A percentile compares a stretch with the other conserved stretches of the same genome.
Evolutionary conservation across 306 rosid genomes (phyloP).

Genomic region (Medicago ruthenica): DNA sequence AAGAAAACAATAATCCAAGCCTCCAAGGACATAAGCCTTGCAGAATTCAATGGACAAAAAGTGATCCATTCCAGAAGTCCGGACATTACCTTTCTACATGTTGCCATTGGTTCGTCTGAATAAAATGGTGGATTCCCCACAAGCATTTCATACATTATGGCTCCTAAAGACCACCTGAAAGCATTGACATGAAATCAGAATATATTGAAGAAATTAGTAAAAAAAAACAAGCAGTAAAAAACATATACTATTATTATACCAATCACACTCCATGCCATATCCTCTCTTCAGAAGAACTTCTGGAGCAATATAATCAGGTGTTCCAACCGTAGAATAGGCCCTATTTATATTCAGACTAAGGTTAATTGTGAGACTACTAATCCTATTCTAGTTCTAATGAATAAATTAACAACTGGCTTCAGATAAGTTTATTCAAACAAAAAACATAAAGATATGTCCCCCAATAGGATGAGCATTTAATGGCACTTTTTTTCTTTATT

Average conservation of each 20-base stretch:
- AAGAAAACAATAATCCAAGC: too few relatives aligned
- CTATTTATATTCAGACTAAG: too few relatives aligned
- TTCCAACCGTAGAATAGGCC: too few relatives aligned
- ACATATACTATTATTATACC: constrained; percentile 54
- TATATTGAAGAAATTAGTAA: constrained; percentile 5
- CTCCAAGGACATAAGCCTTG: too few relatives aligned
- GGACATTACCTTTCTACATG: constrained; percentile 78
- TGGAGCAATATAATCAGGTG: too few relatives aligned
- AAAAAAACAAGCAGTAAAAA: neutral
- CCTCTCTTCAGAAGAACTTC: constrained; percentile 82
- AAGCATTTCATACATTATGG: constrained; percentile 95
- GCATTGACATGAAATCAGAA: constrained; percentile 44
- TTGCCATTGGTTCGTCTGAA: constrained; percentile 86
- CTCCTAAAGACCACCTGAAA: constrained; percentile 93
- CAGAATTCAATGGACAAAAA: neutral
- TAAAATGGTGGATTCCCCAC: constrained; percentile 90
- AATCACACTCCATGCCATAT: constrained; percentile 91
- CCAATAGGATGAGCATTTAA: too few relatives aligned
- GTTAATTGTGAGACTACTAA: too few relatives aligned
- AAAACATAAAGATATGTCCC: too few relatives aligned
- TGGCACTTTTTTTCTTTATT: too few relatives aligned
- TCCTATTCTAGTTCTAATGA: too few relatives aligned
- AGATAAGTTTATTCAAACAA: too few relatives aligned
- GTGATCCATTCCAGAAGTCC: constrained; percentile 28
- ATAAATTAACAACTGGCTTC: too few relatives aligned